These are phyloP conservation scores for Adansonia madagascariensis DNA, from an alignment of 441 rosid species.

Conservation along the genomic window DNA sequence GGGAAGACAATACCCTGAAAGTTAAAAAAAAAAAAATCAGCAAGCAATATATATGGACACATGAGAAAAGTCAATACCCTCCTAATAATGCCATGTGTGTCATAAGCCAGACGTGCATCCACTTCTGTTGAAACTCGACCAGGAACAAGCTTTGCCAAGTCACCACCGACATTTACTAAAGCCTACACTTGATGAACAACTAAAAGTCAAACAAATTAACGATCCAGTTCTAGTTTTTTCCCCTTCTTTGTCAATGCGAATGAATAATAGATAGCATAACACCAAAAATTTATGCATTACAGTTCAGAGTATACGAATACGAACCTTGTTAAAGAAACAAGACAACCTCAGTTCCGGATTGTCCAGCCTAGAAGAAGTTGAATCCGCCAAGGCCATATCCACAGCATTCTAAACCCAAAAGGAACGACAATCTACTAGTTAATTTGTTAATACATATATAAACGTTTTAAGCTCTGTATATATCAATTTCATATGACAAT, in stretches of 20 bases:
- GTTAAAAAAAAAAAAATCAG: neutral
- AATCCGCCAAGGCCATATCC: slow-evolving; percentile 92
- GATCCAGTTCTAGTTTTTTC: slow-evolving; percentile 1
- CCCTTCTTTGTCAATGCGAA: neutral
- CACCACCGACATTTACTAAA: slow-evolving; percentile 86
- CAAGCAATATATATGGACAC: neutral
- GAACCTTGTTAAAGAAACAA: slow-evolving; percentile 76
- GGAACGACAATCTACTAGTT: neutral
- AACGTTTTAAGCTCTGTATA: neutral
- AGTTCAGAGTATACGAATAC: slow-evolving; percentile 8
- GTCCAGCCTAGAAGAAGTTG: slow-evolving; percentile 63
- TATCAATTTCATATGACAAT: neutral
- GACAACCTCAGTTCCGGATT: slow-evolving; percentile 66
- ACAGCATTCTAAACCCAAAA: slow-evolving; percentile 67
- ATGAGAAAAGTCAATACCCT: slow-evolving; percentile 54
- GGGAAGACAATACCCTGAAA: too few species aligned
- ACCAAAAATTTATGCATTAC: neutral
- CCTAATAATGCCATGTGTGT: slow-evolving; percentile 77
- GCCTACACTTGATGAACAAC: slow-evolving; percentile 56
- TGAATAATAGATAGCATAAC: neutral
- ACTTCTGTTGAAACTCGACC: slow-evolving; percentile 97
- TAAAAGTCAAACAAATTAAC: slow-evolving; percentile 15
- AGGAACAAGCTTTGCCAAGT: slow-evolving; percentile 81
- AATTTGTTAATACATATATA: neutral
- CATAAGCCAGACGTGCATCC: slow-evolving; percentile 91